Conservation (phyloP, 2,329 filamentous ascomycete genomes). For the Pseudonectria foliicola region DNA sequence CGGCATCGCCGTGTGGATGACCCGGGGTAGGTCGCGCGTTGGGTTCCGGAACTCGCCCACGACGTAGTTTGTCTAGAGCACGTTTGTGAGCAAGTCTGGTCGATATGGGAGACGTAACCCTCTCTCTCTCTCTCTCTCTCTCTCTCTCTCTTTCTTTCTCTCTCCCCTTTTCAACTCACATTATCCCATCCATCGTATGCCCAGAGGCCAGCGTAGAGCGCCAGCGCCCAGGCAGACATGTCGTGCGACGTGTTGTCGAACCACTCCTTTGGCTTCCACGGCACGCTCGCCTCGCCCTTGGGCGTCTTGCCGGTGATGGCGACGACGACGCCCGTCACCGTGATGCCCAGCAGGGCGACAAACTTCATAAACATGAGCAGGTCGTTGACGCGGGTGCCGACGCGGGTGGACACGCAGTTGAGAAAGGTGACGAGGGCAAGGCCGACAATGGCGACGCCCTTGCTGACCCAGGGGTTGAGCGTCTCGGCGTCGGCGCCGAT, state of each 20-base stretch:
- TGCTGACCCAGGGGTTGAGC: slow-evolving; percentile 82
- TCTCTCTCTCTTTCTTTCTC: no score
- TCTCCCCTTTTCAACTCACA: slow-evolving; percentile 45
- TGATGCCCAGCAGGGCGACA: slow-evolving; percentile 77
- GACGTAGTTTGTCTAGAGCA: slow-evolving; percentile 82
- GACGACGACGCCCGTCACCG: slow-evolving; percentile 81
- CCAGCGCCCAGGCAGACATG: slow-evolving; percentile 83
- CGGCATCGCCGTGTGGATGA: slow-evolving; percentile 95
- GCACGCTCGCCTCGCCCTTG: slow-evolving; percentile 64
- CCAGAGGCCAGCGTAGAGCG: slow-evolving; percentile 92
- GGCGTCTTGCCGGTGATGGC: slow-evolving; percentile 77
- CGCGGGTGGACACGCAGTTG: slow-evolving; percentile 84
- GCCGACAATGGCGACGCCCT: slow-evolving; percentile 73
- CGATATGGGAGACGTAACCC: neutral
- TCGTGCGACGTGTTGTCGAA: slow-evolving; percentile 79
- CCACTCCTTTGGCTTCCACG: slow-evolving; percentile 86
- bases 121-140: no score
- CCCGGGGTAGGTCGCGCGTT: slow-evolving; percentile 78
- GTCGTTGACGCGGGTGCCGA: slow-evolving; percentile 83
- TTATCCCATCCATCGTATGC: slow-evolving; percentile 99
- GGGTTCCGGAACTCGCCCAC: slow-evolving; percentile 95
- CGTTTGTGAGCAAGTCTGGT: slow-evolving; percentile 5
- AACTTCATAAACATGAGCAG: slow-evolving; percentile 98
- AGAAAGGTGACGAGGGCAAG: slow-evolving; percentile 71
- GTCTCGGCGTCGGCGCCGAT: slow-evolving; percentile 80